A percentile compares a stretch with the other conserved stretches of the same genome.
Conservation (phyloP, 306 rosid genomes). For the Fragaria nilgerrensis region DNA sequence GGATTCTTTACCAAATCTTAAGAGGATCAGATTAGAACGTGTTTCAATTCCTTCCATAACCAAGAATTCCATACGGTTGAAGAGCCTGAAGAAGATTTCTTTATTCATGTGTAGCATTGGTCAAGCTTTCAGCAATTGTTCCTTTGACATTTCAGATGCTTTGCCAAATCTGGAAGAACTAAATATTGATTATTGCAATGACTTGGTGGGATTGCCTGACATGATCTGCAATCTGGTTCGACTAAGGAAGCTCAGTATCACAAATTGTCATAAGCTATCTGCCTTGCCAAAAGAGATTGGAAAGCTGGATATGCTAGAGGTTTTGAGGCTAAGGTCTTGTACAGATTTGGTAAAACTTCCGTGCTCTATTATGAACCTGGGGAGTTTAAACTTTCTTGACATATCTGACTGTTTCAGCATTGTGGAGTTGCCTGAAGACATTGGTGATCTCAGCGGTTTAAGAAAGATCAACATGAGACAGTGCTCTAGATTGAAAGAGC, state of each 20-base stretch:
- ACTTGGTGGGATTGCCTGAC: conserved; percentile 40
- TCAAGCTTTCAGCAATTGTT: conserved; percentile 32
- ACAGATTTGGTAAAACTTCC: conserved; percentile 43
- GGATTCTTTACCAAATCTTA: conserved; percentile 30
- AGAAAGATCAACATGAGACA: conserved; percentile 34
- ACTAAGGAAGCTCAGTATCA: conserved; percentile 50
- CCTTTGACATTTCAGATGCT: conserved; percentile 31
- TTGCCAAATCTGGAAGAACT: conserved; percentile 49
- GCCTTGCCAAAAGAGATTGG: conserved; percentile 43
- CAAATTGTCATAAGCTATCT: conserved; percentile 55
- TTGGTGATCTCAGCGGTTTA: conserved; percentile 32
- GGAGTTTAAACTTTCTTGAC: conserved; percentile 36
- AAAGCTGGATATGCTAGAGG: conserved; percentile 39
- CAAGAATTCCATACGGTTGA: conserved; percentile 23
- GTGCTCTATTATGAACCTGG: conserved; percentile 30
- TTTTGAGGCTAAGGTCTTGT: conserved; percentile 51
- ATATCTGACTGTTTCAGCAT: conserved; percentile 49
- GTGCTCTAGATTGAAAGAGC: conserved; percentile 33
- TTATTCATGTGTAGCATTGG: conserved; percentile 57
- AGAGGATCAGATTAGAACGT: conserved; percentile 54
- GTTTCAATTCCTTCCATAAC: conserved; percentile 38
- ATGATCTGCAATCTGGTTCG: conserved; percentile 27
- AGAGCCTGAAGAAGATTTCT: conserved; percentile 55
- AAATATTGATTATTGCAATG: conserved; percentile 51
- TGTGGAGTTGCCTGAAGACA: conserved; percentile 40